Evolutionary conservation across 2,329 filamentous ascomycete genomes (phyloP), one percentile per base, ranked within the genome.

Genomic region (Diaporthe destruens): DNA sequence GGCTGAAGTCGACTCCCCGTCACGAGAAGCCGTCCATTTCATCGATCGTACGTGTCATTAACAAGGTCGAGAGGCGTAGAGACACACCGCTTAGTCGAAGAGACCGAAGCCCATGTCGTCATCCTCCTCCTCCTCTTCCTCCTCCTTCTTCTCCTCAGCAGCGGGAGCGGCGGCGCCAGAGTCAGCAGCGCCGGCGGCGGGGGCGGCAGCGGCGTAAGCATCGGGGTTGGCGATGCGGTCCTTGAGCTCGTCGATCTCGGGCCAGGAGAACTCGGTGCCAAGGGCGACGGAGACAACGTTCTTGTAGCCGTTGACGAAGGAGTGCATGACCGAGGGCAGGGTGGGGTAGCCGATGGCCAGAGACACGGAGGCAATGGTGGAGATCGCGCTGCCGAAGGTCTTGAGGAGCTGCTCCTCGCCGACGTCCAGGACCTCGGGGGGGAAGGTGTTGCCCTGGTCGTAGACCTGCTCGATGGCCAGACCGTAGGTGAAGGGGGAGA

Each of bases 141-240:
- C 89, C 77, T 89, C 89, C 78, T 88, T 87, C 77, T 91, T 87
- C 81, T 90, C 87, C 72, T 85, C 86, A 73, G 85, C 84, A 69
- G 85, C 86, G 66, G 84, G 86, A 70, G 84, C 87, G 75, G 86
- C 87, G 71, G 83, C 84, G 75, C 85, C 86, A 74, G 85, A 54
- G 71, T 69, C 84, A 61, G 85, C 82, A 69, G 85, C 85, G 74
- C 87, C 87, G 72, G 91, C 92, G 76, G 83, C 90, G 73, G 96
- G 94, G 77, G 93, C 94, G 77, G 95, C 88, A 63, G 94, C 84
- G 77, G 96, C 96, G 85, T 98, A 99, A 71, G 94, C 94, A 71
- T 99, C 96, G 79, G 97, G 97, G 91, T 99, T 98, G 87, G 94
- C 94, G 81, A 99, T 98, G 85, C 96, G 95, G 88, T 99, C 96